phyloP scores from a whole-genome alignment of 345 rosid species.

The Citrus hindsii region DNA sequence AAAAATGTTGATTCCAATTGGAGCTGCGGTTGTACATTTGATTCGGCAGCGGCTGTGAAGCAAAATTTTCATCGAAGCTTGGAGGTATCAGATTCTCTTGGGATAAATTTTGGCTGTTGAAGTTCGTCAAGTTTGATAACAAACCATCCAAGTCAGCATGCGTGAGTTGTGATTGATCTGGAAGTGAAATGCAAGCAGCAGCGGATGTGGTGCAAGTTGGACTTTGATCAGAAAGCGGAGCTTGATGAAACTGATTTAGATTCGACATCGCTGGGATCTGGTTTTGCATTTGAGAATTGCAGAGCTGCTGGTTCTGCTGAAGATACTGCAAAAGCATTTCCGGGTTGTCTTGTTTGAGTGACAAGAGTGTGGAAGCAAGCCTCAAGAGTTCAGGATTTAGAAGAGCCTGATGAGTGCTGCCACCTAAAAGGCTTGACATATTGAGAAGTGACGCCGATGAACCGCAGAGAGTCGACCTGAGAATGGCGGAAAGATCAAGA shows the following conservation, averaged over 20 bases:
- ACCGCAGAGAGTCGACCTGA: slow-evolving; percentile 42
- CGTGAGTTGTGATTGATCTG: slow-evolving; percentile 27
- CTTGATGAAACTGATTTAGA: slow-evolving; percentile 17
- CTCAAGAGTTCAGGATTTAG: slow-evolving; percentile 45
- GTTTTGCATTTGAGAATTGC: slow-evolving; percentile 19
- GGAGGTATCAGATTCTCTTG: slow-evolving; percentile 25
- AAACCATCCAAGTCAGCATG: slow-evolving; percentile 20
- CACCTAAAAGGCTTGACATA: slow-evolving; percentile 39
- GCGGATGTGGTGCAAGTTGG: slow-evolving; percentile 24
- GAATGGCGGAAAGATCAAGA: slow-evolving; percentile 66
- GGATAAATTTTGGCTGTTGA: slow-evolving; percentile 12
- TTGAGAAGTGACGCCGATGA: slow-evolving; percentile 37
- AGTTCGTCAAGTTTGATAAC: slow-evolving; percentile 15
- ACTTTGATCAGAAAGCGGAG: slow-evolving; percentile 8
- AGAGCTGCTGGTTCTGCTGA: slow-evolving; percentile 36
- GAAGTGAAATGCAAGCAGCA: slow-evolving; percentile 6
- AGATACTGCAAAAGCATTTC: slow-evolving; percentile 29
- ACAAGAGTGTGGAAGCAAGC: slow-evolving; percentile 34
- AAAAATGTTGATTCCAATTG: slow-evolving; percentile 31
- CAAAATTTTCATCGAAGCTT: slow-evolving; percentile 10
- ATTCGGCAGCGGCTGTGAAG: slow-evolving; percentile 20
- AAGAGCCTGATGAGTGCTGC: slow-evolving; percentile 30
- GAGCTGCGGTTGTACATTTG: slow-evolving; percentile 4
- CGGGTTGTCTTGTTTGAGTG: slow-evolving; percentile 51
- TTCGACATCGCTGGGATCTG: slow-evolving; percentile 17